Base-by-base conservation (phyloP, 495 filamentous ascomycete species). In the Penicillium daleae region DNA sequence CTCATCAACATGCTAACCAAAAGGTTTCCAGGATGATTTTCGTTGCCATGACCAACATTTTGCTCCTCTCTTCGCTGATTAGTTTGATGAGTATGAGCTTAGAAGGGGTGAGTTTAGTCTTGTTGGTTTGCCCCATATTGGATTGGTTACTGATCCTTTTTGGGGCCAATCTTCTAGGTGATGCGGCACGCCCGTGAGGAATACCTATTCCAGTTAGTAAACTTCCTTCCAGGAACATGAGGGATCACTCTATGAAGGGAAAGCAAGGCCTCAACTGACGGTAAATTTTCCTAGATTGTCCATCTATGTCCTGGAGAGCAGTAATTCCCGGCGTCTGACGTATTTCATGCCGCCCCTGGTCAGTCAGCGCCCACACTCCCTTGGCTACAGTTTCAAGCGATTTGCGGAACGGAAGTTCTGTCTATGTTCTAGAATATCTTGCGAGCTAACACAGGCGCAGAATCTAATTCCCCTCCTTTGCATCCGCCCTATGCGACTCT, bases 81-180 rank as follows among this genome's bases (percentile, higher is more conserved):
- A 92, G 90, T 82, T 86, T 97, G 76, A 86, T 97, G 64, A 94
- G 90, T 66, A 93, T 96, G 80, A 92, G 87, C 70, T 86, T 97
- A 66, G 90, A 88, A 42, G 91, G 90, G 71, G 92, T 97, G 72
- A 80, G 89, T 79, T 27, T n/a, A 7, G 7, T 9, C 1, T 24
- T 40, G 19, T 17, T 19, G 27, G 27, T 35, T 54, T 29, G 42
- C 17, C 50, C 51, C 10, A 54, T 33, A 24, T 15, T 27, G 29
- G 15, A 33, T 54, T 35, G 19, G 33, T 56, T n/a, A 27, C 37
- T 56, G 37, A 39, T 56, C 33, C 37, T 39, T 54, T 35, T 5
- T 21, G 21, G 8, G 27, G 33, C 52, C 40, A 32, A 19, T 52
- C 15, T 54, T 32, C 35, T 62, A 90, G 89, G 83, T 83, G n/a